A percentile compares a stretch with the other conserved stretches of the same genome.
Evolutionary conservation across 2,329 filamentous ascomycete genomes (phyloP).

Genomic region (Alternaria conjuncta): DNA sequence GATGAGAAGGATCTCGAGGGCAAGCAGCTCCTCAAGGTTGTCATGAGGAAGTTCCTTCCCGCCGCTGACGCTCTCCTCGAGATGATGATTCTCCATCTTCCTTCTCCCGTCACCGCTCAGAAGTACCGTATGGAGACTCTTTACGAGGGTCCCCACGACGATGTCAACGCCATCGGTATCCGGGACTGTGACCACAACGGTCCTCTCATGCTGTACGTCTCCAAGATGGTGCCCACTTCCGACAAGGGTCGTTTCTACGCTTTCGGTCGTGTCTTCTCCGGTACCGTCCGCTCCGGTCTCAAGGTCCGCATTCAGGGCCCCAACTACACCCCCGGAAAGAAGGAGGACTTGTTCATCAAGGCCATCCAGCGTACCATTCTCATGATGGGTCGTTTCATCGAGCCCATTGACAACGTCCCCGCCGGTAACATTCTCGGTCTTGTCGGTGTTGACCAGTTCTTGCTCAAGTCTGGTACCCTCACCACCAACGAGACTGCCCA

Average conservation of each 20-base stretch:
- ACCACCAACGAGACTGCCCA: slow-evolving; percentile 96
- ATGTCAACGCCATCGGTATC: slow-evolving; percentile 93
- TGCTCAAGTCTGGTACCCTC: slow-evolving; percentile 99
- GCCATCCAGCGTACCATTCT: slow-evolving; percentile 99
- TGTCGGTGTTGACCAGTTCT: slow-evolving; percentile 99
- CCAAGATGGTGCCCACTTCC: slow-evolving; percentile 99
- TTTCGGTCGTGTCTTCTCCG: slow-evolving; percentile 99
- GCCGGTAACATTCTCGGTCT: slow-evolving; percentile 99
- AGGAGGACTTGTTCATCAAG: slow-evolving; percentile 99
- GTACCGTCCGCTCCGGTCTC: slow-evolving; percentile 95
- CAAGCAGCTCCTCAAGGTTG: slow-evolving; percentile 96
- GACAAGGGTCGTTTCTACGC: slow-evolving; percentile 99
- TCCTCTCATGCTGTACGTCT: slow-evolving; percentile 99
- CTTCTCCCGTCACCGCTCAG: slow-evolving; percentile 94
- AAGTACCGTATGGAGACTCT: slow-evolving; percentile 98
- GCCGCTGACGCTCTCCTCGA: slow-evolving; percentile 97
- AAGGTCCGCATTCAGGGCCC: slow-evolving; percentile 99
- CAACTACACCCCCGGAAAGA: slow-evolving; percentile 97
- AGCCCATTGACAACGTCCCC: slow-evolving; percentile 98
- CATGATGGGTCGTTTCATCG: slow-evolving; percentile 99
- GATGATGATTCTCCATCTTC: slow-evolving; percentile 99
- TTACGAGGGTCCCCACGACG: slow-evolving; percentile 96
- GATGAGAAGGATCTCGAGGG: slow-evolving; percentile 95
- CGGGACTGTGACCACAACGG: slow-evolving; percentile 98
- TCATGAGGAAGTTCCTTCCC: slow-evolving; percentile 99